Evolutionary conservation across 495 filamentous ascomycete species (phyloP).

Genomic region (Niebla homalea): DNA sequence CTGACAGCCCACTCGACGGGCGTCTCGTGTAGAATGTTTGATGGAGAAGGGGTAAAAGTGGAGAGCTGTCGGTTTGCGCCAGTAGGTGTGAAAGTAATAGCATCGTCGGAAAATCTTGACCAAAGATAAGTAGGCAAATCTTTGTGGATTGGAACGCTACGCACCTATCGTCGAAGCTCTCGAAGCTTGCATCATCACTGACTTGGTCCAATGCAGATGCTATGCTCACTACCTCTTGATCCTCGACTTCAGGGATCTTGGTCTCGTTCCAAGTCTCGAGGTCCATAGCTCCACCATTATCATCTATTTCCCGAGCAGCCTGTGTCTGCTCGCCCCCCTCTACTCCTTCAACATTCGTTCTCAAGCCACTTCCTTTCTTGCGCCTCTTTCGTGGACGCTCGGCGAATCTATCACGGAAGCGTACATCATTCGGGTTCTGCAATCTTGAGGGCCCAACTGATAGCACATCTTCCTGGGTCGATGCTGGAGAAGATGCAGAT

Average conservation of each 20-base stretch:
- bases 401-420: too few relatives aligned
- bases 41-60: conserved; percentile 13
- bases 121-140: background rate
- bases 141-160: background rate
- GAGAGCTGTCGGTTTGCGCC: conserved; percentile 15
- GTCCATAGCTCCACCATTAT: too few relatives aligned
- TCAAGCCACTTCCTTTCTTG: background rate
- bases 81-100: background rate
- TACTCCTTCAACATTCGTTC: background rate
- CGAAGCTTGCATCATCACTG: background rate
- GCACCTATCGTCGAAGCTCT: background rate
- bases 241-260: background rate
- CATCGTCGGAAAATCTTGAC: background rate
- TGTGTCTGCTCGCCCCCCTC: background rate
- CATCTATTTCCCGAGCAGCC: background rate
- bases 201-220: background rate
- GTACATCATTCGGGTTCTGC: too few relatives aligned
- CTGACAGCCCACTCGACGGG: conserved; percentile 8
- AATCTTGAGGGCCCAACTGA: too few relatives aligned
- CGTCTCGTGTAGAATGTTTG: conserved; percentile 19
- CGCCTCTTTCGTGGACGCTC: background rate
- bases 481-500: too few relatives aligned
- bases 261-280: background rate
- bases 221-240: background rate
- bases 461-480: too few relatives aligned